Conservation (phyloP, 306 rosid species). For the Prunus campanulata region DNA sequence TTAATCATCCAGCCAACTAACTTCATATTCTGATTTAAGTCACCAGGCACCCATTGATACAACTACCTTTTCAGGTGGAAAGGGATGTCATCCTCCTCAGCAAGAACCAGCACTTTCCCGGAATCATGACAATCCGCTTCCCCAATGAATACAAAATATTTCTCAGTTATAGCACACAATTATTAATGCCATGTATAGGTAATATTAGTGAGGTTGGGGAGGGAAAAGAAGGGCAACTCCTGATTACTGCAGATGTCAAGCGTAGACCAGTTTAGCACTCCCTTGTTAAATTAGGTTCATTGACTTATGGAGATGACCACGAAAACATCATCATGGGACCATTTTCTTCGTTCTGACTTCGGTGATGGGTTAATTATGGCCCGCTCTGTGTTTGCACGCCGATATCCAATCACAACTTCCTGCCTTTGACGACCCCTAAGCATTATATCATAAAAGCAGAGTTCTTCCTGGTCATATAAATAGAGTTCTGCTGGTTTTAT, state of each 20-base stretch:
- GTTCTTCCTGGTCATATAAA: constrained; percentile 87
- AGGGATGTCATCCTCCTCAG: constrained; percentile 15
- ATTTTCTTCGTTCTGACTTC: constrained; percentile 62
- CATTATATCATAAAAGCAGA: constrained; percentile 82
- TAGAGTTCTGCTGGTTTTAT: constrained; percentile 92
- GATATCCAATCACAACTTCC: constrained; percentile 88
- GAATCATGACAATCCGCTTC: background rate
- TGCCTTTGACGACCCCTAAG: constrained; percentile 75
- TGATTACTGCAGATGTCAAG: background rate
- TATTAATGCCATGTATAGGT: background rate
- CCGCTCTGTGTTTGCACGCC: constrained; percentile 56
- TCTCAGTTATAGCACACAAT: background rate
- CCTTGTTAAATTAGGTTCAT: constrained; percentile 17
- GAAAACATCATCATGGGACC: constrained; percentile 88
- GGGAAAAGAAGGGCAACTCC: constrained; percentile 4
- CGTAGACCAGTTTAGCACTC: background rate
- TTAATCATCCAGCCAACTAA: background rate
- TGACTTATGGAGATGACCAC: constrained; percentile 64
- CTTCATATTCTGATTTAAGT: background rate
- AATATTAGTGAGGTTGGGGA: background rate
- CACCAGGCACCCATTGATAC: constrained; percentile 11
- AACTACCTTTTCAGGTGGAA: constrained; percentile 4
- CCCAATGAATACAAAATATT: background rate
- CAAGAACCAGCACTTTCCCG: constrained; percentile 10
- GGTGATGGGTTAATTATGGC: constrained; percentile 80